These are phyloP conservation scores for Pleurotus tuber-regium DNA, from an alignment of 768 basidiomycete species.

Conservation along the genomic window DNA sequence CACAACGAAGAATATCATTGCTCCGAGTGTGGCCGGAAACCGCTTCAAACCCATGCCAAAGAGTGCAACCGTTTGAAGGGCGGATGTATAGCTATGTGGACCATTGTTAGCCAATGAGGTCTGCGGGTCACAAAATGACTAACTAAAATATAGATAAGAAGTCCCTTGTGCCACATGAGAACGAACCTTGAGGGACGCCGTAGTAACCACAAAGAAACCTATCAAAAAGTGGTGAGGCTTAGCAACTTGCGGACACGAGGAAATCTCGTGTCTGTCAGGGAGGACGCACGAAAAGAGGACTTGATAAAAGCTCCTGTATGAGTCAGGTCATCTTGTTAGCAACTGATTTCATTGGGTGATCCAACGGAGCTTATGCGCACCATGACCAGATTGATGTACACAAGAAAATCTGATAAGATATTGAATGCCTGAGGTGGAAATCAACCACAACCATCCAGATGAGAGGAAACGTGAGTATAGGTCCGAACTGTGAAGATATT, in stretches of 20 bases:
- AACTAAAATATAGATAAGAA: constrained; percentile 46
- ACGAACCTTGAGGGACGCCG: constrained; percentile 5
- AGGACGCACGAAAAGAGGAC: constrained; percentile 7
- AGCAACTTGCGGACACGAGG: not conserved
- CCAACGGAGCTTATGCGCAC: not conserved
- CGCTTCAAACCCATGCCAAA: constrained; percentile 49
- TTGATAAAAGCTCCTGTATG: constrained; percentile 8
- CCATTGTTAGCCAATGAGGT: constrained; percentile 14
- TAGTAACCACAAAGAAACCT: constrained; percentile 16
- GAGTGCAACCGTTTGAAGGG: constrained; percentile 44
- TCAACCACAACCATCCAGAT: constrained; percentile 1
- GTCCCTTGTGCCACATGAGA: constrained; percentile 42
- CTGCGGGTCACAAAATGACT: constrained; percentile 11
- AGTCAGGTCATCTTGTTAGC: not conserved
- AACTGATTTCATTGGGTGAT: not conserved
- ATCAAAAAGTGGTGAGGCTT: not conserved
- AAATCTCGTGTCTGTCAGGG: not conserved
- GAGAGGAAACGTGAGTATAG: not conserved
- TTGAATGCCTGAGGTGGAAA: constrained; percentile 4
- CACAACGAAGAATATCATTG: constrained; percentile 37
- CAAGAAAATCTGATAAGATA: constrained; percentile 10
- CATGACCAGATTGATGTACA: constrained; percentile 10
- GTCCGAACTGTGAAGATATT: not conserved
- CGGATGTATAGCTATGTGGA: constrained; percentile 19
- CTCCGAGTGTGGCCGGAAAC: constrained; percentile 39